Evolutionary conservation across 148 eudicot genomes (phyloP).

Genomic region (Silene latifolia): DNA sequence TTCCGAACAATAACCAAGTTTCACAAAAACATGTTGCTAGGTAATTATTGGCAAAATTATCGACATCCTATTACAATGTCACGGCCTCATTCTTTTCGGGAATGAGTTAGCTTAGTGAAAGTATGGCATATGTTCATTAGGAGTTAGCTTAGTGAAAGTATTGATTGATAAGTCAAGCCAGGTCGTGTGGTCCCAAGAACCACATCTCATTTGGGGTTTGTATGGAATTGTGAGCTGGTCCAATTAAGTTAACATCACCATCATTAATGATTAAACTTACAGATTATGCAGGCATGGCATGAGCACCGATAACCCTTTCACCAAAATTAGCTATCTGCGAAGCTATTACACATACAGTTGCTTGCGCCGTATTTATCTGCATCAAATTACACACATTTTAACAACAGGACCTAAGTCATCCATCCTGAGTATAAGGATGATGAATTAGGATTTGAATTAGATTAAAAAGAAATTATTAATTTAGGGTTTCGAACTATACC

Average conservation of each 20-base stretch:
- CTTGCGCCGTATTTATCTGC: too few relatives aligned
- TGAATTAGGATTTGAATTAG: too few relatives aligned
- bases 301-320: conserved; percentile 73
- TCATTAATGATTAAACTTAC: conserved; percentile 9
- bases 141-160: too few relatives aligned
- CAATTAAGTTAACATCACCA: conserved; percentile 6
- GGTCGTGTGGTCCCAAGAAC: conserved; percentile 30
- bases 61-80: background rate
- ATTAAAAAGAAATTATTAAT: too few relatives aligned
- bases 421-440: background rate
- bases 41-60: background rate
- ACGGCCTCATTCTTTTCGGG: too few relatives aligned
- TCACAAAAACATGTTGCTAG: too few relatives aligned
- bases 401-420: background rate
- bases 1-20: too few relatives aligned
- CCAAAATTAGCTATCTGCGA: conserved; percentile 88
- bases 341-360: conserved; percentile 81
- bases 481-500: too few relatives aligned
- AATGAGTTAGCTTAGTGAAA: too few relatives aligned
- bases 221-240: conserved; percentile 19
- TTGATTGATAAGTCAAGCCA: conserved; percentile 13
- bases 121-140: too few relatives aligned
- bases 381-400: conserved; percentile 6
- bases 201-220: conserved; percentile 8
- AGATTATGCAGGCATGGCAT: conserved; percentile 17